Base-by-base conservation (phyloP, 106 monocot genomes). In the Acorus gramineus region DNA sequence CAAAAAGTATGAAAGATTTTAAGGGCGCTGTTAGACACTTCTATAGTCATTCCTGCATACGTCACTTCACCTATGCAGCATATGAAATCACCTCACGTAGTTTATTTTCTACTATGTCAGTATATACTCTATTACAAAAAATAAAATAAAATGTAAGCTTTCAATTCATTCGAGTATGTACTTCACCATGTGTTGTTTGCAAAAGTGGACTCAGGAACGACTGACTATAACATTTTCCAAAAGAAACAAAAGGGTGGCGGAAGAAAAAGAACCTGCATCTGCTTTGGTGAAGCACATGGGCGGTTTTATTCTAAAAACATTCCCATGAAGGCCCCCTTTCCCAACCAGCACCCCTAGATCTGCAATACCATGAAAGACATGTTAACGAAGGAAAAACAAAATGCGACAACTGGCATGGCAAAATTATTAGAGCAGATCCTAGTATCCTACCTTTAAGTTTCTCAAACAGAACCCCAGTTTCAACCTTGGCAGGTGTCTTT, bases 251-350 rank as follows among this genome's bases (percentile, higher is more conserved):
- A 6, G 5, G 12, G 5, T 3, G 47, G 55, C 8, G 12, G 10
- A 8, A 55, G 55, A n/a, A 55, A 11, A 3, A 55, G 10, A 55
- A 55, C 55, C 55, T 55, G 5, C 55, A 12, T 55, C 4, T 12
- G 5, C 55, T 55, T 55, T 55, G 55, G 55, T 55, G 8, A 55
- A 55, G 55, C 55, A 55, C 55, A 55, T 55, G n/a, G 55, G 55
- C 3, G 55, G 5, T 55, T 55, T 55, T 4, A 55, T 55, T 55
- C 10, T 55, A 71, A 98, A 92, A 13, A 92, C 98, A 2, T n/a
- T 11, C n/a, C 5, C 55, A 55, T 55, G 55, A 4, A 55, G 55
- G 55, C 55, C 3, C 4, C 55, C 55, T 55, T 55, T 55, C 55
- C 55, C 55, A 55, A 55, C 55, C 3, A 55, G 10, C 55, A 55